Base-by-base conservation (phyloP, 768 basidiomycete genomes). In the Phaeolepiota aurea region DNA sequence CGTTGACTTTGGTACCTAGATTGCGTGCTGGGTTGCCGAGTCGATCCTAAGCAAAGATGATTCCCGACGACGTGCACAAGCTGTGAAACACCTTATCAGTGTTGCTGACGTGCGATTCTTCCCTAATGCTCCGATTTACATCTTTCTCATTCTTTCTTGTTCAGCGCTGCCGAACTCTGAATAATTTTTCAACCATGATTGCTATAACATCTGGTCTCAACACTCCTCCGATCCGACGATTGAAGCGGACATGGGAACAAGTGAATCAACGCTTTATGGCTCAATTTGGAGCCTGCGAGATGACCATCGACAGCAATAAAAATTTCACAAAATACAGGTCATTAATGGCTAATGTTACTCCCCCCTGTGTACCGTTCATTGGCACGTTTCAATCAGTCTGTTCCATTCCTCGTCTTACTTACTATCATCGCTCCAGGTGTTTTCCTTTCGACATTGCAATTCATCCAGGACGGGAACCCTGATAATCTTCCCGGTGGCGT, bases 181-280 rank as follows among this genome's bases (percentile, higher is more conserved):
- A 93, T 58, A 98, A 98, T 62, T 97, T 90, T 63, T 93, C 92
- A 14, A 87, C 82, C n/a, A 89, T 98, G 82, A 88, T 91, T 44
- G 91, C 92, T 22, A 87, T 98, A 42, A 82, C 92, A 25, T 94
- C 94, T 11, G 94, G 92, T 4, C 69, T 97, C 40, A 93, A 94
- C 51, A 89, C 89, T 1, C 87, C 94, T 14, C 90, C 91, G 10
- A 92, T 98, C 45, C 81, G 86, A 32, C 80, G 94, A 5, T 68
- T 98, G 44, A 93, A 91, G 57, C 78, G 94, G 37, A 93, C 94
- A 3, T 93, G 90, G 83, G 91, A 96, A 48, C 79, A 83, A 62
- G 78, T 97, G 45, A 82, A 72, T 49, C 74, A 79, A 41, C 80
- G 85, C 46, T 73, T 76, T 46, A 76, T 87, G 69, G 63, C 79